These are phyloP conservation scores for Mycosphaerella arachidis DNA, from an alignment of 2,329 filamentous ascomycete genomes.

Conservation along the genomic window DNA sequence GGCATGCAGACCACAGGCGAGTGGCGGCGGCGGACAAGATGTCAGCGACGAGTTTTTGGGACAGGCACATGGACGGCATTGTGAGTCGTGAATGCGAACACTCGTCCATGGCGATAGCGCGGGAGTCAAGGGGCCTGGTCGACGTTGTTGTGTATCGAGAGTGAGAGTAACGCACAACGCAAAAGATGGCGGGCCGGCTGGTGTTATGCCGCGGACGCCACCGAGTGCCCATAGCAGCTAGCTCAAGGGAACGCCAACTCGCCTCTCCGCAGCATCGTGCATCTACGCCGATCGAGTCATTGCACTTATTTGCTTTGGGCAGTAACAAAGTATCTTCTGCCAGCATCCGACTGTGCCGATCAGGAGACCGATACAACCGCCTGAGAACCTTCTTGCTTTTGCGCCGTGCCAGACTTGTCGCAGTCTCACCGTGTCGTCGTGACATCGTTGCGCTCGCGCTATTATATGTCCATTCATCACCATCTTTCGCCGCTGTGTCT, in stretches of 20 bases:
- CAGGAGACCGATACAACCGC: not conserved
- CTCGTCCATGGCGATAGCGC: not conserved
- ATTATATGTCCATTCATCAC: not conserved
- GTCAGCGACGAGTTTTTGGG: not conserved
- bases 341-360: not conserved
- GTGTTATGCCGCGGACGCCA: too few species aligned
- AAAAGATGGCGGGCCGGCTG: too few species aligned
- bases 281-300: too few species aligned
- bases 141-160: not conserved
- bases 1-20: not conserved
- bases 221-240: too few species aligned
- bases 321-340: not conserved
- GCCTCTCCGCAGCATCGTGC: too few species aligned
- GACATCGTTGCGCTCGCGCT: not conserved
- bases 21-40: not conserved
- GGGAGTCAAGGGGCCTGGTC: not conserved
- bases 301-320: too few species aligned
- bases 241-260: too few species aligned
- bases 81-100: not conserved
- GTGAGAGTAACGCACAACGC: not conserved
- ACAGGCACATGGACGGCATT: not conserved
- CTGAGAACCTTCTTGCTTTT: not conserved
- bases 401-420: not conserved
- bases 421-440: not conserved
- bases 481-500: not conserved